Base-by-base conservation (phyloP, 2,329 filamentous ascomycete genomes). In the Pseudofabraea citricarpa region DNA sequence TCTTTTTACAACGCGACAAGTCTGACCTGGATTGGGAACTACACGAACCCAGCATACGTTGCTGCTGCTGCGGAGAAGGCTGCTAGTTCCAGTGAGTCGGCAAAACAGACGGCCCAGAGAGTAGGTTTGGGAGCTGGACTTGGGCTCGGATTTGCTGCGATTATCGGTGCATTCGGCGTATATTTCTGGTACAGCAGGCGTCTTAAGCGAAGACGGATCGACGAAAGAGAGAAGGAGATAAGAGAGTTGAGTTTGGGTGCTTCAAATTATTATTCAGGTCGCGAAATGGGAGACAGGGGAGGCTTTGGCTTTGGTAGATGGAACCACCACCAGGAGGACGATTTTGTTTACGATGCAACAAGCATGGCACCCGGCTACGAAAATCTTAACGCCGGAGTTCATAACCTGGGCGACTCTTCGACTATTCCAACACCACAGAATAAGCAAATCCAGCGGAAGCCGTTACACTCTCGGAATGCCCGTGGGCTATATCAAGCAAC, bases 41-140 rank as follows among this genome's bases (percentile, higher is more conserved):
- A 85, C 51, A 67, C 65, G 2, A 74, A 75, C 29, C 74, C 73
- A 4, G 44, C 51, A 6, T 53, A 55, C 43, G 38, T 50, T 7
- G 47, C 56, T 22, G 49, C 53, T 3, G 44, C 49, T 24, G 43
- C 49, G 6, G 43, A 44, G 8, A 50, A 47, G 6, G 47, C 45
- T 7, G 20, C 56, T 6, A 50, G 47, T 8, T 49, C 54, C 1
- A 27, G 41, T 12, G 22, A 48, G 22, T 40, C 47, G 12, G 50
- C 50, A 12, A 46, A 46, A 16, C 51, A 53, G 3, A 61, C 48
- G 6, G 55, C 61, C 7, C 68, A 69, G 48, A 75, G 72, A 37
- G 64, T 83, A 4, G 81, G 81, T 1, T 65, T 87, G 0, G 82
- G 82, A 0, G 64, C 83, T 2, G 84, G 83, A 0, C 58, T 88